Evolutionary conservation across 345 rosid genomes (phyloP), one percentile per base, ranked within the genome.

Genomic region (Brassica incana): DNA sequence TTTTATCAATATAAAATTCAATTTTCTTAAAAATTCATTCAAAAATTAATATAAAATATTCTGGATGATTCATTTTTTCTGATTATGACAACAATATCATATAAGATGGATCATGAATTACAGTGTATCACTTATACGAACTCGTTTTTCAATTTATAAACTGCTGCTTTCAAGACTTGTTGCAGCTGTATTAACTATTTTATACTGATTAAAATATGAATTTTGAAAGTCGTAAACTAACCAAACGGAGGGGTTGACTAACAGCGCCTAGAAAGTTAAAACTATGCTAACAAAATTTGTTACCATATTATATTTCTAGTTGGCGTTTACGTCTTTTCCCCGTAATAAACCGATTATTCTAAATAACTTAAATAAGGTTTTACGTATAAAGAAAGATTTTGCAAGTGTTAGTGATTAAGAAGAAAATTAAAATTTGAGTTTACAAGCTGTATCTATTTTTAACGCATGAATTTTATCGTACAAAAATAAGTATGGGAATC

Each of bases 51-150:
- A 33, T 14, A 66, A 5, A 66, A 12, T 78, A 6, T 38, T 27
- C 3, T 40, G 11, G 58, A 77, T 35, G 23, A 23, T 35, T 2
- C 30, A 65, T 65, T 45, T 38, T 38, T 54, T 23, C 3, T 16
- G 3, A 60, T 23, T 18, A 27, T 69, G 72, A 69, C 4, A 3
- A 48, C 9, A n/a, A 27, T 23, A 45, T 40, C 33, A 43, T 6
- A 25, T 27, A 45, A 68, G 71, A 68, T 38, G 25, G 61, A 50
- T n/a, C 73, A 48, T 68, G 20, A 68, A 68, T 27, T 16, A 50
- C 61, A 48, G 14, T n/a, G 1, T 27, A 50, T 27, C 61, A 7
- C 4, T 4, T 25, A 16, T 32, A n/a, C 45, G 3, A 8, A 33
- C 23, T 33, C 12, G 4, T 4, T 35, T 15, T n/a, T 64, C 9